Evolutionary conservation across 1,284 basidiomycete species (phyloP).

Genomic region (Chiua sp.): DNA sequence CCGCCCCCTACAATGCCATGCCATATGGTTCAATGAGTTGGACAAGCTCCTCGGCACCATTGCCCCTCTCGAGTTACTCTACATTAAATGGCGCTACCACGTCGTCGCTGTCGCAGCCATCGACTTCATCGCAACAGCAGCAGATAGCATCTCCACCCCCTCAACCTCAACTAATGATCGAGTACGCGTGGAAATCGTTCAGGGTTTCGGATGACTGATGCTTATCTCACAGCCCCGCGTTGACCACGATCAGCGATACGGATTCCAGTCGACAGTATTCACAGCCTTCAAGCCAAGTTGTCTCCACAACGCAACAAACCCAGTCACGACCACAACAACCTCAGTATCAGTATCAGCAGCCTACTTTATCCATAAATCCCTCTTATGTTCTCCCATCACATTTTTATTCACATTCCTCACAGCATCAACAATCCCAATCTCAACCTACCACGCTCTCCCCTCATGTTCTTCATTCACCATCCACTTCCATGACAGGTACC

Average conservation of each 20-base stretch:
- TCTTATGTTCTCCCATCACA: slow-evolving; percentile 45
- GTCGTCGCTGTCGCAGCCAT: slow-evolving; percentile 31
- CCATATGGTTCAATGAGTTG: slow-evolving; percentile 54
- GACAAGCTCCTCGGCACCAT: slow-evolving; percentile 45
- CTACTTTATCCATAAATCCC: slow-evolving; percentile 46
- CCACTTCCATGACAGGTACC: slow-evolving; percentile 42
- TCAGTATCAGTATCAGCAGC: slow-evolving; percentile 43
- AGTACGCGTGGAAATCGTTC: slow-evolving; percentile 44
- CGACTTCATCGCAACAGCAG: slow-evolving; percentile 39
- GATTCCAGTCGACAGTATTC: slow-evolving; percentile 42
- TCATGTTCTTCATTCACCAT: slow-evolving; percentile 64
- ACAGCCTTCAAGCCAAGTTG: slow-evolving; percentile 35
- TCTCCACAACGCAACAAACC: slow-evolving; percentile 32
- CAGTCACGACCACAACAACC: slow-evolving; percentile 43
- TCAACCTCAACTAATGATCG: slow-evolving; percentile 54
- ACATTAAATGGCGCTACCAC: slow-evolving; percentile 74
- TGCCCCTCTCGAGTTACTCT: slow-evolving; percentile 76
- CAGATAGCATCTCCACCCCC: slow-evolving; percentile 32
- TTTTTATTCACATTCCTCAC: slow-evolving; percentile 42
- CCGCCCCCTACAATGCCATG: slow-evolving; percentile 58
- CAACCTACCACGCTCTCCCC: slow-evolving; percentile 69
- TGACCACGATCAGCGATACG: slow-evolving; percentile 53
- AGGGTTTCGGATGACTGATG: slow-evolving; percentile 15
- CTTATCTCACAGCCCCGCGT: slow-evolving; percentile 46
- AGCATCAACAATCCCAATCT: slow-evolving; percentile 41